Evolutionary conservation across 2,329 filamentous ascomycete genomes (phyloP), one percentile per base, ranked within the genome.

Genomic region (Pseudopyricularia javanii): DNA sequence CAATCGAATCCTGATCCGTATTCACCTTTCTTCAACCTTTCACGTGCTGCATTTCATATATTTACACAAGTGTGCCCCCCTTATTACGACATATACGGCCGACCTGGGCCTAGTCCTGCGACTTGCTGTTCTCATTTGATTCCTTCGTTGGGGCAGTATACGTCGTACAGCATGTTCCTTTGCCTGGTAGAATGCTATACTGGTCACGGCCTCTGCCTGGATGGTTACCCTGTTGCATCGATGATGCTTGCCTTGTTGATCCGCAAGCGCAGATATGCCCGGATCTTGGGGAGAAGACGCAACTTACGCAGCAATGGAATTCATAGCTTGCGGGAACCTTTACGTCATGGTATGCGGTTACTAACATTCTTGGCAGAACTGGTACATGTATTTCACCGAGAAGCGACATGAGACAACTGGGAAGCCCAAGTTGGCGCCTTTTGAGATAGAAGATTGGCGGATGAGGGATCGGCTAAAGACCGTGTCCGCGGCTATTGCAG

Each of bases 361-460:
- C 53, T 54, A 51, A 54, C 45, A 20, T 12, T 20, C 6, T 11
- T 22, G 50, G 57, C 68, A 95, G 86, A 94, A 89, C 59, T 98
- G 95, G 82, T 97, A 95, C 74, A 97, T 97, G 91, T 98, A 98
- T 70, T 98, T 88, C 68, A 96, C 91, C 57, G 93, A 98, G 69
- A 97, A 97, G 69, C 85, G 91, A 52, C 93, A 98, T 69, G 93
- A 97, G 66, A 93, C 89, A 22, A 91, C 89, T 34, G 93, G 90
- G 22, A 89, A 91, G 59, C 88, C 90, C 15, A 88, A 90, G 64
- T 78, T 81, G 51, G 77, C 75, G 17, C 67, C 71, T 26, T 80
- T 79, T 59, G 75, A 82, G 57, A 72, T 95, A 6, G 87, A 95
- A 64, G 93, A 97, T 66, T 98, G 93, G 93, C 86, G 93, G 54